These are phyloP conservation scores for Calocybe gambosa DNA, from an alignment of 1,284 basidiomycete species.

Conservation along the genomic window DNA sequence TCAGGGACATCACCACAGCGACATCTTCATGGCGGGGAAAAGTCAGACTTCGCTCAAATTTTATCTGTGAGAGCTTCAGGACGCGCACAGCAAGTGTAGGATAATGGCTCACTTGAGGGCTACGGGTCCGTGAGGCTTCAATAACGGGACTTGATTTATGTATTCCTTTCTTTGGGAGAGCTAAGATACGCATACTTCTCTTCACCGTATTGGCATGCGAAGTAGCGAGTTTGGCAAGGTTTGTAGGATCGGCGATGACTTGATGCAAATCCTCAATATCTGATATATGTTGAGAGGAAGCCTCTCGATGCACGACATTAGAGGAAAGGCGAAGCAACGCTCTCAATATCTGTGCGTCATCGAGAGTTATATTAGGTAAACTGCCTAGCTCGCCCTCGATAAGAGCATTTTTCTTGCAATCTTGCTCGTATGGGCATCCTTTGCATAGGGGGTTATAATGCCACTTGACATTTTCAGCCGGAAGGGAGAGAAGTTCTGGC, in stretches of 20 bases:
- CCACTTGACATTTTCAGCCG: constrained; percentile 32
- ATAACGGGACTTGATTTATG: constrained; percentile 28
- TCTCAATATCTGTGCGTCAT: constrained; percentile 31
- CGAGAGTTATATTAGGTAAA: constrained; percentile 40
- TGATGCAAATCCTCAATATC: constrained; percentile 40
- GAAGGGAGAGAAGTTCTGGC: constrained; percentile 29
- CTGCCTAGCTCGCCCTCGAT: constrained; percentile 32
- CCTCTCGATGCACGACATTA: not conserved
- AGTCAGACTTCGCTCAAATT: constrained; percentile 34
- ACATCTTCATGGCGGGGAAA: constrained; percentile 39
- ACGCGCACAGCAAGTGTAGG: not conserved
- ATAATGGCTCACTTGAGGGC: constrained; percentile 6
- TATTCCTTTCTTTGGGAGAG: constrained; percentile 26
- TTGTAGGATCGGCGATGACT: constrained; percentile 26
- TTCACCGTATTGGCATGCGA: constrained; percentile 38
- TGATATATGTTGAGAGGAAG: constrained; percentile 19
- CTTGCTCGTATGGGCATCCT: constrained; percentile 33
- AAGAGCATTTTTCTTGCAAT: constrained; percentile 31
- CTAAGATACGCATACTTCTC: constrained; percentile 36
- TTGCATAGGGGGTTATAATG: constrained; percentile 42
- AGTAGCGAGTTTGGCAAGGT: constrained; percentile 32
- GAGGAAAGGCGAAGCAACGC: constrained; percentile 28
- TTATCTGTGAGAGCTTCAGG: constrained; percentile 24
- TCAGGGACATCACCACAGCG: constrained; percentile 35
- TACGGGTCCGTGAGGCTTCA: constrained; percentile 30